Base-by-base conservation (phyloP, 2,329 filamentous ascomycete genomes). In the Colletotrichum kahawae region DNA sequence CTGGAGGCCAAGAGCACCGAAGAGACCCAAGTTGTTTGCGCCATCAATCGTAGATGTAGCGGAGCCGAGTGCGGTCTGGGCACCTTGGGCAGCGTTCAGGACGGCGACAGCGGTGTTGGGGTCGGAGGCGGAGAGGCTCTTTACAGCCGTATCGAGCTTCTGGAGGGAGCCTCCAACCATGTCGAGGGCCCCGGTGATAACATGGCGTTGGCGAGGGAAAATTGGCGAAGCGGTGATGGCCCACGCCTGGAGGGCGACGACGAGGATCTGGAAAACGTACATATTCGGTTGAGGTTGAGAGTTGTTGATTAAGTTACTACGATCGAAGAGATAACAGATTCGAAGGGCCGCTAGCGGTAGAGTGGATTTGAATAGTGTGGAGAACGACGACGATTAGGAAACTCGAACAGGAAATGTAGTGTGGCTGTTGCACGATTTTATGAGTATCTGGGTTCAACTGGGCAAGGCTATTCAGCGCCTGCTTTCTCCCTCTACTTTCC, bases 1-100 rank as follows among this genome's bases (percentile, higher is more conserved):
- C 64, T 75, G 73, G 6, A 75, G 73, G 2, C 73, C 73, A 18
- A 75, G 73, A 13, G 73, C 73, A 12, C 69, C 69, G 27, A 75
- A 18, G 13, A 75, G 16, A 14, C 69, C 64, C 16, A 75, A 4
- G 29, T 64, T 51, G 34, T 73, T 43, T 34, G 73, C 73, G 6
- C 43, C 29, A 5, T 57, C 29, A 56, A 75, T 75, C 69, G 57
- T 72, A 12, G 34, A 12, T 1, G 73, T 59, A 2, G 73, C 73
- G 18, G 33, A 34, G 9, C 29, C 18, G n/a, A 75, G 13, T 7
- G 64, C 12, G 12, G 43, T 5, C 51, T 75, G 73, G 29, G 73
- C 57, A 18, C 63, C 34, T n/a, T 72, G 34, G 2, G 73, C 73
- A 3, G 60, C 69, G 64, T 67, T 73, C 43, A 75, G 69, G 5